Base-by-base conservation (phyloP, 78 protist species). In the Mastigamoeba balamuthi region DNA sequence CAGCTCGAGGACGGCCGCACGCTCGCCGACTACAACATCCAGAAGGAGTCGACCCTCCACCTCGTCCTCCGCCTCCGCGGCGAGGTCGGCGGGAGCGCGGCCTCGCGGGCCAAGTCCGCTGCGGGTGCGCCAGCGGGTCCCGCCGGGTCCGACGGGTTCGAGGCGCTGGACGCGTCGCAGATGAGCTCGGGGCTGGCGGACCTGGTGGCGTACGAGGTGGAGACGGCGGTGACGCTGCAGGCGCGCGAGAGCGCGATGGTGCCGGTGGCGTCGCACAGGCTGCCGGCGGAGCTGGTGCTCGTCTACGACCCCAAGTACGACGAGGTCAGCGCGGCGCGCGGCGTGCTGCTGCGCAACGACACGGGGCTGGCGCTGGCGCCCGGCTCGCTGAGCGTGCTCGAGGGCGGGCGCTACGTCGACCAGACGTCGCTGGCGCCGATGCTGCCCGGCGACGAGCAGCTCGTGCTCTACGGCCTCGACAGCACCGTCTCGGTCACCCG, bases 1-100 rank as follows among this genome's bases (percentile, higher is more conserved):
- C 98, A 95, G 81, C 92, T 97, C 63, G 98, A 97, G 72, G 99
- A 95, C 52, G 98, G 97, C 67, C 89, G 97, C 69, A 95, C 97
- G 58, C 89, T 97, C 3, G 36, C 88, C 29, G 98, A 95, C 83
- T 97, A 97, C 93, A 94, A 95, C 85, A 95, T 97, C 92, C 98
- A 93, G 85, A 94, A 94, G 92, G 99, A 91, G 78, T 81, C 96
- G 29, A 97, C 98, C 78, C 91, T 93, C 77, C 95, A 95, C 86
- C 77, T 93, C 53, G 97, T 95, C 52, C 94, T 94, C 27, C 91
- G 99, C 42, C 90, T 95, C 30, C 89, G 96, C 44, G 98, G 98
- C 72, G 99, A 98, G 72, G 84, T 89, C 75, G 93, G 95, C 58
- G 99, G 95, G 90, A 96, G n/a, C n/a, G n/a, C n/a, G n/a, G n/a